Evolutionary conservation across 371 early-diverging fungal species (phyloP).

Genomic region (Capillidium heterosporum): DNA sequence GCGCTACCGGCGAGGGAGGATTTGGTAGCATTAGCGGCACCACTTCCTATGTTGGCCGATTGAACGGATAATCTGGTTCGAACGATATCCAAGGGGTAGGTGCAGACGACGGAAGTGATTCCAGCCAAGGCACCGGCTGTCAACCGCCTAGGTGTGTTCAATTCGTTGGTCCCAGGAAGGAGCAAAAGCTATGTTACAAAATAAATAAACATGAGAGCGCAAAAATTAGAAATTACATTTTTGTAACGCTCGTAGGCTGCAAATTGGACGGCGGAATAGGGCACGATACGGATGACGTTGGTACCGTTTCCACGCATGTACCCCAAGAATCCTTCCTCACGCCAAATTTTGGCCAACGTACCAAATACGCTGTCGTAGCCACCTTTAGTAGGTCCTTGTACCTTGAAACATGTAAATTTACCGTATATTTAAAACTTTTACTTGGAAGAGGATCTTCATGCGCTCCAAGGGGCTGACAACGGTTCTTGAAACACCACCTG

Average conservation of each 20-base stretch:
- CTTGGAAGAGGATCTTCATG: constrained; percentile 83
- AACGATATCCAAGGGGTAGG: constrained; percentile 77
- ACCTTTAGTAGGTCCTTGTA: constrained; percentile 49
- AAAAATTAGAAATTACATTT: constrained; percentile 12
- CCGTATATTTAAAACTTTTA: constrained; percentile 9
- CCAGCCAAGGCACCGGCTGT: constrained; percentile 72
- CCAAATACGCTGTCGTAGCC: constrained; percentile 48
- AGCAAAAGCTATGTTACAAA: constrained; percentile 22
- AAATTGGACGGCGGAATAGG: constrained; percentile 81
- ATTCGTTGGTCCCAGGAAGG: constrained; percentile 40
- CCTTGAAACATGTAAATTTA: constrained; percentile 17
- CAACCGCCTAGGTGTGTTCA: constrained; percentile 51
- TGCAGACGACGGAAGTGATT: constrained; percentile 58
- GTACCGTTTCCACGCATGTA: constrained; percentile 87
- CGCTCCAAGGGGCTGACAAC: constrained; percentile 85
- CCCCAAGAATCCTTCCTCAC: constrained; percentile 66
- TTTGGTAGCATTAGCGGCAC: constrained; percentile 4
- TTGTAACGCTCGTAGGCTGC: constrained; percentile 69
- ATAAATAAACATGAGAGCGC: background rate
- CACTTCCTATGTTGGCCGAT: constrained; percentile 25
- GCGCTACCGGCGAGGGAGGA: background rate
- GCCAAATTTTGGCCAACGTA: constrained; percentile 65
- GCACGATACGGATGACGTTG: constrained; percentile 79
- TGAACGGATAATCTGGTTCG: constrained; percentile 68
- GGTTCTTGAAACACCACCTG: constrained; percentile 82